Evolutionary conservation across 345 rosid genomes (phyloP), one percentile per base, ranked within the genome.

Genomic region (Garcia nutans): DNA sequence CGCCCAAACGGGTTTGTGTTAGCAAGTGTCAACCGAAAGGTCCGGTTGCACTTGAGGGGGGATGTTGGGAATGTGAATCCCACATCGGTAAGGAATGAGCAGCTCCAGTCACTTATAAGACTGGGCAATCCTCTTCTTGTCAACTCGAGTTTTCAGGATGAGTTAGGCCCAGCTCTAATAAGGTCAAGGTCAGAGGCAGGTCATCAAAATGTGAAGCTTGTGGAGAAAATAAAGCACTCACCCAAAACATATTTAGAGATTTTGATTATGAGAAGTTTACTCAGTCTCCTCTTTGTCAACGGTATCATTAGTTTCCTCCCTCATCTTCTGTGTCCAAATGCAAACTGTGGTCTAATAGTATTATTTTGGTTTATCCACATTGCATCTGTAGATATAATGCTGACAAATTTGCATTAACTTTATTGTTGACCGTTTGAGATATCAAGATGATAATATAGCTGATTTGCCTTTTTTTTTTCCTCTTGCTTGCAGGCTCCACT

Each of bases 221-320:
- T 79, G 90, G 99, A 76, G 96, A 92, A 76, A 82, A 84, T 80
- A 37, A 92, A 50, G 62, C 85, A 70, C 87, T 96, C 78, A 71
- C 78, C 62, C 80, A 75, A 76, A 83, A 87, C 78, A 81, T 81
- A 56, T 96, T 96, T 74, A 88, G 74, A 77, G 83, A 84, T 60
- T 93, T 96, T 70, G 96, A 96, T 75, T 96, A 96, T 37, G 99
- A 89, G 88, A 88, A 86, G 55, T 96, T 95, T 84, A 93, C 97
- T 37, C 94, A 89, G 44, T 86, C 93, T 71, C 97, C 94, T 24
- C 94, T 24, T 70, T 91, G 65, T 80, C 85, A 42, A 74, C 83
- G 76, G 97, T 90, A 90, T 44, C 24, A 17, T 71, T 65, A 49
- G 68, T 65, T 73, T 76, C 75, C 45, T 23, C 64, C 3, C 15